phyloP scores from a whole-genome alignment of 2,329 filamentous ascomycete genomes.

The Diaporthe sp. region DNA sequence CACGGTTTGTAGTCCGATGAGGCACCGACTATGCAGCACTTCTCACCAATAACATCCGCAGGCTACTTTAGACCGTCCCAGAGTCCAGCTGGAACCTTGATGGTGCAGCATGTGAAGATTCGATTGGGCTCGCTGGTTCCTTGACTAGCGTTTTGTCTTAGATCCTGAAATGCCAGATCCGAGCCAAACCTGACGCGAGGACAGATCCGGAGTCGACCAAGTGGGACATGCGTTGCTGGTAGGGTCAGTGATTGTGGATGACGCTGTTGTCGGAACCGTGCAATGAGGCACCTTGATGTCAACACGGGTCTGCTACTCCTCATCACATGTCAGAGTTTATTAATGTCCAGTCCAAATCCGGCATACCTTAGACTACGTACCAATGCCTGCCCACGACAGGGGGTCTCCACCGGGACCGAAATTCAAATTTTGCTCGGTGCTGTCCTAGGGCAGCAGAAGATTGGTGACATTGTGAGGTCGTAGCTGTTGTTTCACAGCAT shows the following conservation, averaged over 20 bases:
- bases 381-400: not conserved
- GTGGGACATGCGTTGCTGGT: too few species aligned
- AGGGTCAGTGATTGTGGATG: not conserved
- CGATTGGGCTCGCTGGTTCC: not conserved
- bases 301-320: not conserved
- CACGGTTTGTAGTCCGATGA: not conserved
- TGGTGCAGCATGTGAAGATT: constrained; percentile 15
- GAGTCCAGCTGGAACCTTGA: not conserved
- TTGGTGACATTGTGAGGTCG: not conserved
- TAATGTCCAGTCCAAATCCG: not conserved
- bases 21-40: not conserved
- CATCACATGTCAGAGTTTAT: constrained; percentile 1
- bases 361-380: not conserved
- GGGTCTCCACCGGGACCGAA: not conserved
- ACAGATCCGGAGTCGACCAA: not conserved
- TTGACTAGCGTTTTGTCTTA: not conserved
- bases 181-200: not conserved
- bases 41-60: not conserved
- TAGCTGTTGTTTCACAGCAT: constrained; percentile 16
- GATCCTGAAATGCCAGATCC: constrained; percentile 16
- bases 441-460: not conserved
- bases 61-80: not conserved
- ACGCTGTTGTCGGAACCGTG: not conserved
- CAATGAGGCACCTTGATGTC: not conserved
- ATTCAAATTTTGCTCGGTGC: not conserved